A percentile compares a stretch with the other conserved stretches of the same genome.
These are phyloP conservation scores for Paecilomyces fulvus DNA, from an alignment of 2,329 filamentous ascomycete genomes.

Conservation along the genomic window DNA sequence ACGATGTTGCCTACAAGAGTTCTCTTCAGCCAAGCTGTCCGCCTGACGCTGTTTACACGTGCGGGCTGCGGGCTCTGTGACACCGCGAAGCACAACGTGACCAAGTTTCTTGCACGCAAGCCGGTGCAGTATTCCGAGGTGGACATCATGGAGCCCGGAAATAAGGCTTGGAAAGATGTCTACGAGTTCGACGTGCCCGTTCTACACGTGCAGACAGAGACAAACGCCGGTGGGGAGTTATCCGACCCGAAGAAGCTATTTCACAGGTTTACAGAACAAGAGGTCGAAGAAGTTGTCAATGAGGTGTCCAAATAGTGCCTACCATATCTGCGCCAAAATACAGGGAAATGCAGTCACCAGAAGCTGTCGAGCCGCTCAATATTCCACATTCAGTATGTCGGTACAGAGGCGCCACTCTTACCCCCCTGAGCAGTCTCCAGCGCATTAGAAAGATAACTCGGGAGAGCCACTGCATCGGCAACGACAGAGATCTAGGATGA, in stretches of 20 bases:
- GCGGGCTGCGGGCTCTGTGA: constrained; percentile 53
- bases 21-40: constrained; percentile 24
- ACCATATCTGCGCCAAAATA: neutral
- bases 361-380: neutral
- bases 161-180: constrained; percentile 50
- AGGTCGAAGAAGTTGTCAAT: constrained; percentile 48
- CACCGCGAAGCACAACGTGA: constrained; percentile 50
- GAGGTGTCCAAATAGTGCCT: constrained; percentile 19
- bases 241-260: constrained; percentile 55
- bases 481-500: constrained; percentile 29
- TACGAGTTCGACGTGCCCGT: constrained; percentile 60
- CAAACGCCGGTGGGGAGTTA: constrained; percentile 41
- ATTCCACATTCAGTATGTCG: constrained; percentile 3
- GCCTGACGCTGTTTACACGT: constrained; percentile 54
- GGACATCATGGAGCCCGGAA: constrained; percentile 48
- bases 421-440: constrained; percentile 25
- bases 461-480: constrained; percentile 39
- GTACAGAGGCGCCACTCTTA: constrained; percentile 7
- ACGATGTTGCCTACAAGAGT: constrained; percentile 22
- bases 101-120: constrained; percentile 44
- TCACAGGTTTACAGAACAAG: constrained; percentile 52
- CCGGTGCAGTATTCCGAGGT: constrained; percentile 51
- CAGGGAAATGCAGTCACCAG: neutral
- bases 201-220: constrained; percentile 49
- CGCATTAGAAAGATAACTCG: constrained; percentile 30